Base-by-base conservation (phyloP, 371 early-diverging fungal genomes). In the Rhizopus sp. region DNA sequence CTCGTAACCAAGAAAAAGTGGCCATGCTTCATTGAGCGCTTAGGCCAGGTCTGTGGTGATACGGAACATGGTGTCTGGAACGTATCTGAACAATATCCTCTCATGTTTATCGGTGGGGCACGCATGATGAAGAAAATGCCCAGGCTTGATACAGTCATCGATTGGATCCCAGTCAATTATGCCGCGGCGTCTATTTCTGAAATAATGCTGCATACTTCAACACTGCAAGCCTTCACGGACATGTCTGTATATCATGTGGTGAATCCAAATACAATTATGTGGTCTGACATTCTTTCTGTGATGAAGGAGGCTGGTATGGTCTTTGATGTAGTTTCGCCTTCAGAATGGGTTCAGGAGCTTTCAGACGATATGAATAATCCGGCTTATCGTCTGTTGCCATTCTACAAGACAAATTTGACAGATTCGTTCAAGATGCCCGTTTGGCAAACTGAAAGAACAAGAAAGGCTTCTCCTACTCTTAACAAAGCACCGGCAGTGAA, bases 41-140 rank as follows among this genome's bases (percentile, higher is more conserved):
- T 76, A 31, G 81, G 81, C 13, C 81, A 80, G 57, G 65, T 77
- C 9, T 69, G 70, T 33, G 81, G 77, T 17, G 76, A 81, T 30
- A 62, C 72, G 7, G 35, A 35, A 0, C 58, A 69, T 40, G 78
- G 77, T 5, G 63, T 62, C 1, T 81, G 81, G 81, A 81, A 78
- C 29, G 57, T 46, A 1, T 49, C 44, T 8, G 81, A 78, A 37
- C 73, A 75, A 15, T 72, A 64, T 31, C 69, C 77, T 0, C 38
- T 75, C 4, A 66, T 77, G 72, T 57, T 77, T 41, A 37, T 70
- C 12, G 67, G 70, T 37, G 76, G 76, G 37, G 75, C 64, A 5
- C 38, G 45, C 4, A 13, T 55, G 4, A 49, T 57, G 42, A 50
- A 60, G 4, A 57, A 65, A 46, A 73, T 73, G 73, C 74, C 74